These are phyloP conservation scores for Hygrophila difformis DNA, from an alignment of 257 asterid species.

Conservation along the genomic window DNA sequence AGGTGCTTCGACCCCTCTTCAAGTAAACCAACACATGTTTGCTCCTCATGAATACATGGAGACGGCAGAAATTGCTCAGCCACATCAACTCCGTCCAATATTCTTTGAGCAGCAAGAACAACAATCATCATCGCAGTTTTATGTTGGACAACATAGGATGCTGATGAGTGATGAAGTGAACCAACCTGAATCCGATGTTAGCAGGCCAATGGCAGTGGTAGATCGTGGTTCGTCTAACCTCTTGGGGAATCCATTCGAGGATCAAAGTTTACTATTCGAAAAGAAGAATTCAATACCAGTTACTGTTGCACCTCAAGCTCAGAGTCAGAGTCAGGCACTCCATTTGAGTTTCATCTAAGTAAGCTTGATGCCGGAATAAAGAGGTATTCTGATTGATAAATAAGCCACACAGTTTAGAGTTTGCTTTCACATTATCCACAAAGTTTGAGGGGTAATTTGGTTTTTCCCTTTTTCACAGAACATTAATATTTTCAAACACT, in stretches of 20 bases:
- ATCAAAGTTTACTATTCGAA: too few relatives aligned
- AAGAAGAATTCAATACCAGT: too few relatives aligned
- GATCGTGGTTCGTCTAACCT: constrained; percentile 21
- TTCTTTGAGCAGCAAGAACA: constrained; percentile 5
- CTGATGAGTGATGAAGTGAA: constrained; percentile 16
- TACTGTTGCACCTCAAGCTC: constrained; percentile 26
- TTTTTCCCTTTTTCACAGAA: too few relatives aligned
- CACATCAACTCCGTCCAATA: constrained; percentile 18
- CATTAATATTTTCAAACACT: too few relatives aligned
- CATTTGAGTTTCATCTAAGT: constrained; percentile 4
- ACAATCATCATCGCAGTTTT: not conserved
- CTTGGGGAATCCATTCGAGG: constrained; percentile 46
- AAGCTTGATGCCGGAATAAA: too few relatives aligned
- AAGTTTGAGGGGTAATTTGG: too few relatives aligned
- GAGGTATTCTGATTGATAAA: too few relatives aligned
- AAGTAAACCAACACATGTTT: constrained; percentile 13
- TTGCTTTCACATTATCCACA: too few relatives aligned
- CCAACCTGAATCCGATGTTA: too few relatives aligned
- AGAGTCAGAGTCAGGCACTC: constrained; percentile 22
- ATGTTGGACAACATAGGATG: constrained; percentile 8
- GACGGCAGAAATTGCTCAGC: constrained; percentile 20
- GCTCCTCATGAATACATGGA: constrained; percentile 19
- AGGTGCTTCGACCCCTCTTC: constrained; percentile 2
- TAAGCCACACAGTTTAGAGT: too few relatives aligned
- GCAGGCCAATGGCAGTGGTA: constrained; percentile 13